Evolutionary conservation across 257 asterid species (phyloP).

Genomic region (Datura wrightii): DNA sequence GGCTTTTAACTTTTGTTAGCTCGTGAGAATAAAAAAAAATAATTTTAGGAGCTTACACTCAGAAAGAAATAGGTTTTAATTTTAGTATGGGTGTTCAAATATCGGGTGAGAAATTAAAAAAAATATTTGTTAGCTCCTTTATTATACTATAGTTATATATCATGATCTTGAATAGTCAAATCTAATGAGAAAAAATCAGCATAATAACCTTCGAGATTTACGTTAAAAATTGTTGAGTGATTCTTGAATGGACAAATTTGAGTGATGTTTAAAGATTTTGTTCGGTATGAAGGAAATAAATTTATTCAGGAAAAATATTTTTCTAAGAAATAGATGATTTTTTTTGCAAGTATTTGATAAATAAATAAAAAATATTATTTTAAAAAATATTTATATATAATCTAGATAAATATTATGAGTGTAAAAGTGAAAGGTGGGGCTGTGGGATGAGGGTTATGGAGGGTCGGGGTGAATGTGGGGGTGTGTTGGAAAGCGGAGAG

Average conservation of each 20-base stretch:
- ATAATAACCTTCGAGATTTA: too few species aligned
- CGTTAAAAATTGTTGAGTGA: neutral
- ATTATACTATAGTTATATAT: neutral
- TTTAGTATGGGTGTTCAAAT: too few species aligned
- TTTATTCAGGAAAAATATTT: too few species aligned
- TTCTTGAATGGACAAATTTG: neutral
- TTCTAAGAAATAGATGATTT: too few species aligned
- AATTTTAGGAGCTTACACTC: too few species aligned
- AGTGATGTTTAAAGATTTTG: too few species aligned
- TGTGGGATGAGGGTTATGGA: neutral
- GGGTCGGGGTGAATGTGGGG: neutral
- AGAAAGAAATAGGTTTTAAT: too few species aligned
- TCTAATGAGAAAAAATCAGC: too few species aligned
- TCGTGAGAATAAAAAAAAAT: neutral
- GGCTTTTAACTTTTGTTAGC: neutral
- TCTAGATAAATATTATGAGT: neutral
- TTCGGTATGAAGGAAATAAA: too few species aligned
- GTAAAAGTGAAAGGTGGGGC: neutral
- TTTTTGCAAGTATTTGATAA: neutral
- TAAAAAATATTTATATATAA: neutral
- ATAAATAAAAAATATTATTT: neutral
- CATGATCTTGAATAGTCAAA: neutral
- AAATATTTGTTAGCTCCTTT: too few species aligned
- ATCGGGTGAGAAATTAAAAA: too few species aligned
- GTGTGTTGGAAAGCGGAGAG: neutral